phyloP scores from a whole-genome alignment of 108 stramenopile species.

The Cyclotella atomus region DNA sequence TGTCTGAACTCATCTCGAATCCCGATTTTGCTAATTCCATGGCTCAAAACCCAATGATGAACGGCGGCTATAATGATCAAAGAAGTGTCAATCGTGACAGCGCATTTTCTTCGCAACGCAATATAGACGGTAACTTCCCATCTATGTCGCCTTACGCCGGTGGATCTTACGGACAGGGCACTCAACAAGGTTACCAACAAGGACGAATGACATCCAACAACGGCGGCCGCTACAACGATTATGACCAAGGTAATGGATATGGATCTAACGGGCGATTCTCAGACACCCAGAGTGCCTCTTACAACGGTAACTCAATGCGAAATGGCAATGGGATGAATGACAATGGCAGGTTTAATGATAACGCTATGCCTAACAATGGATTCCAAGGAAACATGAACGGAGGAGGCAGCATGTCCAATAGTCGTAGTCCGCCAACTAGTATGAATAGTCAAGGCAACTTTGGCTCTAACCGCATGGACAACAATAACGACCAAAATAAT shows the following conservation, averaged over 20 bases:
- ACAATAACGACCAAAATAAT: not conserved
- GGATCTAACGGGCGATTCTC: not conserved
- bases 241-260: not conserved
- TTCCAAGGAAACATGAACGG: not conserved
- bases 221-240: not conserved
- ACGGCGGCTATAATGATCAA: not conserved
- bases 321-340: not conserved
- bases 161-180: not conserved
- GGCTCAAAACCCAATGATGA: not conserved
- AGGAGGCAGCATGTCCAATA: not conserved
- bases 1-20: conserved; percentile 7
- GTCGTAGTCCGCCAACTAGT: not conserved
- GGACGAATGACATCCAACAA: not conserved
- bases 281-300: not conserved
- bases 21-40: not conserved
- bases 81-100: not conserved
- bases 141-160: not conserved
- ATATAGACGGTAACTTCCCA: not conserved
- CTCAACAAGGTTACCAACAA: conserved; percentile 4
- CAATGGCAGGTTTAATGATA: not conserved
- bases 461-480: not conserved
- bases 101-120: conserved; percentile 3
- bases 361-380: not conserved
- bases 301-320: not conserved
- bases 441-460: not conserved